These are phyloP conservation scores for Coemansia sp. DNA, from an alignment of 192 early-diverging fungal genomes.

Conservation along the genomic window DNA sequence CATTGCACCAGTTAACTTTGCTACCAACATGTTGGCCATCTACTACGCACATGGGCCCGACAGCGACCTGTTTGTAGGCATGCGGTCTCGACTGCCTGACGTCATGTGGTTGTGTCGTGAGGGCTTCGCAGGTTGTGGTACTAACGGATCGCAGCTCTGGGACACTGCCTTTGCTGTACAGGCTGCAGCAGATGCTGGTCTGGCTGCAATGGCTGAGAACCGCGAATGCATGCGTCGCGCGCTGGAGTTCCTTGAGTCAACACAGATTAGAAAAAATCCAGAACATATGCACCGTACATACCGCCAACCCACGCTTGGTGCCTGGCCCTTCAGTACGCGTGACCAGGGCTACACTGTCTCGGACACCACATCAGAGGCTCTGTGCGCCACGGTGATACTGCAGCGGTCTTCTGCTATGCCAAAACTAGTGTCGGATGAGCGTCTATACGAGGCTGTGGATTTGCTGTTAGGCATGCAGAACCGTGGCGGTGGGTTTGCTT, in stretches of 20 bases:
- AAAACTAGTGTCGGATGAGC: constrained; percentile 63
- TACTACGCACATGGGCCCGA: constrained; percentile 85
- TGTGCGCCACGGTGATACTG: constrained; percentile 76
- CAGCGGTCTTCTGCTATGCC: constrained; percentile 65
- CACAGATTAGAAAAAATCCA: constrained; percentile 78
- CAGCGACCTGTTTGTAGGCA: constrained; percentile 72
- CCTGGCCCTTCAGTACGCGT: constrained; percentile 95
- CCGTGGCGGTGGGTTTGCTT: constrained; percentile 85
- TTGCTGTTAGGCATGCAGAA: constrained; percentile 93
- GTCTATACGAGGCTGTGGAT: constrained; percentile 85
- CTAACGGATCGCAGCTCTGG: constrained; percentile 97
- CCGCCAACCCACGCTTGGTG: constrained; percentile 83
- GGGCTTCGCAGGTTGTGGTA: constrained; percentile 94
- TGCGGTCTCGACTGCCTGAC: constrained; percentile 71
- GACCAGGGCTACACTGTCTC: constrained; percentile 94
- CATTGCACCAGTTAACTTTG: constrained; percentile 95
- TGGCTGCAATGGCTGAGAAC: constrained; percentile 71
- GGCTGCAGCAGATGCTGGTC: constrained; percentile 74
- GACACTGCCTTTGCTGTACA: constrained; percentile 88
- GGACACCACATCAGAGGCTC: constrained; percentile 91
- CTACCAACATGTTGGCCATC: constrained; percentile 84
- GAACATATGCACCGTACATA: constrained; percentile 67
- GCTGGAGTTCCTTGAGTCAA: constrained; percentile 81
- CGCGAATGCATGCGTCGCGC: constrained; percentile 64
- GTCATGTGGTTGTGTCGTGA: constrained; percentile 90